These are phyloP conservation scores for Ammopiptanthus mongolicus DNA, from an alignment of 306 rosid genomes.

Conservation along the genomic window DNA sequence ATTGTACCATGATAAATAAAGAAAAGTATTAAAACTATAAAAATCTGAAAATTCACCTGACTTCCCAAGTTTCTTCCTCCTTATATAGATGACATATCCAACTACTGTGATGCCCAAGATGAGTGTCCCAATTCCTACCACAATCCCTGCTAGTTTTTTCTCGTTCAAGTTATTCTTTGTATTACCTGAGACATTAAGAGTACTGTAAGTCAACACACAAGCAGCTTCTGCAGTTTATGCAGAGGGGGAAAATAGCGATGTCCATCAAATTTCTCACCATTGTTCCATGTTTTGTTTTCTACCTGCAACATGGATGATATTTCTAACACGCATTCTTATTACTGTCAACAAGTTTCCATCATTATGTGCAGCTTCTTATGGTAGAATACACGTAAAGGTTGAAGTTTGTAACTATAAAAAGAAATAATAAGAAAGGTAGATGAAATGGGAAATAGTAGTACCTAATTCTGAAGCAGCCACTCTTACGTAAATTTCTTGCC, in stretches of 20 bases:
- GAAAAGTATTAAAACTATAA: background rate
- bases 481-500: constrained; percentile 8
- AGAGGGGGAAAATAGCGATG: background rate
- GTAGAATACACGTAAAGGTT: background rate
- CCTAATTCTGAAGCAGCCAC: constrained; percentile 23
- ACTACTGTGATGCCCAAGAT: background rate
- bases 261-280: background rate
- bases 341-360: background rate
- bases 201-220: background rate
- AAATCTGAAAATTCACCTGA: constrained; percentile 7
- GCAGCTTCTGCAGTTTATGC: background rate
- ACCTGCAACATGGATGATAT: background rate
- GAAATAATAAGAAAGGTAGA: background rate
- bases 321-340: background rate
- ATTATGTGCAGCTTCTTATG: background rate
- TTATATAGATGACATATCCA: background rate
- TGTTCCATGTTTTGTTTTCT: background rate
- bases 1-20: background rate
- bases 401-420: background rate
- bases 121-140: background rate
- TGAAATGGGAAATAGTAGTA: background rate
- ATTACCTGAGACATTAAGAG: constrained; percentile 10
- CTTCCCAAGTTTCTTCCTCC: background rate
- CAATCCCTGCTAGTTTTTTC: constrained; percentile 5
- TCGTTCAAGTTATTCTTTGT: background rate